Evolutionary conservation across 352 stramenopile genomes (phyloP), one percentile per base, ranked within the genome.

Genomic region (Globisporangium carolinianum): DNA sequence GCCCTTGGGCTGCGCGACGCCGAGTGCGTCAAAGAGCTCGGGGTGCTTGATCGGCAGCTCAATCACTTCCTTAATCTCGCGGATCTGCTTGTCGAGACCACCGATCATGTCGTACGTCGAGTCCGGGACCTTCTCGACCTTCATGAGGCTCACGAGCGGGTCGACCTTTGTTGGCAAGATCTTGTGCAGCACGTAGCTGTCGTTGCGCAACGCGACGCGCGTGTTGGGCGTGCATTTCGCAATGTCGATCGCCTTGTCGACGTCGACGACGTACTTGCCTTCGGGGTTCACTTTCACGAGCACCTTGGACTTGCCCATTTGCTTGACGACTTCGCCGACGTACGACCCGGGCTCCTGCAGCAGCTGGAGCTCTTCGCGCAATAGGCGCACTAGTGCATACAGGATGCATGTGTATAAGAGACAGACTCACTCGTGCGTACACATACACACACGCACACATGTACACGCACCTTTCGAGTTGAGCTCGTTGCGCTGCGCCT

Each of bases 91-190:
- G 69, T 99, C 95, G 32, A 99, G 77, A 53, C 97, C 97, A 42
- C 97, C 97, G 68, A 99, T 98, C 97, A 99, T 99, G 76, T 99
- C 97, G 73, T 99, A 99, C 5, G 97, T 99, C 39, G 96, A 99
- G 82, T 99, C 97, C 0, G 97, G 97, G 24, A 99, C 97, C 72
- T 99, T 98, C 75, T 99, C 98, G 45, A 99, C 91, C 76, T 97
- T 96, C 89, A 97, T 97, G 47, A 97, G 77, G 60, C 83, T 96
- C 60, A 97, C 91, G 17, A 97, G 73, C 49, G 91, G 91, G 57
- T 97, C 91, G 66, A 97, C 83, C 84, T 99, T 99, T 32, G 97
- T 99, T 4, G 98, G 97, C 10, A 99, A 75, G 61, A 99, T 99
- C 78, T 99, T 99, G 78, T 99, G 97, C 39, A 99, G 81, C 53